Conservation (phyloP, 1,284 basidiomycete genomes). For the Amylostereum areolatum region DNA sequence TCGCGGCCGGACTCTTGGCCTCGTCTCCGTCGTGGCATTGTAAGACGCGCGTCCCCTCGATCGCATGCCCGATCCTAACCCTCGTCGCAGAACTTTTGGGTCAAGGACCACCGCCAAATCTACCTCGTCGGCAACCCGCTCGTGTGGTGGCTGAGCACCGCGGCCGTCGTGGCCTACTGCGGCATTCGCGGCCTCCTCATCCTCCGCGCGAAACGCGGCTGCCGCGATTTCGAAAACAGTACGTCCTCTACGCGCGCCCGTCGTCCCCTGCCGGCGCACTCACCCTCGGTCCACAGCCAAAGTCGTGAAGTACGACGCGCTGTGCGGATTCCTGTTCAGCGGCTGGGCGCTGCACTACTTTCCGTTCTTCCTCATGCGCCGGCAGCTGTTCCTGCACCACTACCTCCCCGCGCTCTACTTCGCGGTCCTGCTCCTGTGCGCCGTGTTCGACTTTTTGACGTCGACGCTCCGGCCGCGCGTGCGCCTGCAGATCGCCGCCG, state of each 20-base stretch:
- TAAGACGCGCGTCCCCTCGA: slow-evolving; percentile 35
- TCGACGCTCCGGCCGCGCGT: slow-evolving; percentile 71
- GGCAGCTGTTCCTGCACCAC: slow-evolving; percentile 96
- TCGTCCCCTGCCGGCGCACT: slow-evolving; percentile 6
- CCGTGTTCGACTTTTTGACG: slow-evolving; percentile 83
- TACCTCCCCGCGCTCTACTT: slow-evolving; percentile 97
- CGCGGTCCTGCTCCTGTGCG: slow-evolving; percentile 75
- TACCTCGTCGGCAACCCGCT: slow-evolving; percentile 94
- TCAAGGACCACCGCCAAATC: slow-evolving; percentile 91
- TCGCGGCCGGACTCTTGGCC: slow-evolving; percentile 92
- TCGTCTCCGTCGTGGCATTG: slow-evolving; percentile 84
- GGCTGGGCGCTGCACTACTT: slow-evolving; percentile 94
- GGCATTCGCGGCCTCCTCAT: slow-evolving; percentile 73
- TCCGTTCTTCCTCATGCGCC: slow-evolving; percentile 94
- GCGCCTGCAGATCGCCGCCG: slow-evolving; percentile 74
- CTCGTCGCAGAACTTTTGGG: slow-evolving; percentile 85
- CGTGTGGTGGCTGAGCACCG: slow-evolving; percentile 84
- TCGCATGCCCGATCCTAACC: background rate
- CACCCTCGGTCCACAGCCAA: slow-evolving; percentile 50
- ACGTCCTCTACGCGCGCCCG: slow-evolving; percentile 25
- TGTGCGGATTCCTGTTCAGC: slow-evolving; percentile 88
- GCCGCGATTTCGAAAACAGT: slow-evolving; percentile 89
- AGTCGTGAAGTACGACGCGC: slow-evolving; percentile 86
- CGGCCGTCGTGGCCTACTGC: slow-evolving; percentile 67
- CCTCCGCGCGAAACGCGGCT: slow-evolving; percentile 87